Percentiles rank a stretch among this genome's conserved stretches.
Evolutionary conservation across 306 rosid genomes (phyloP).

Genomic region (Ammopiptanthus mongolicus): DNA sequence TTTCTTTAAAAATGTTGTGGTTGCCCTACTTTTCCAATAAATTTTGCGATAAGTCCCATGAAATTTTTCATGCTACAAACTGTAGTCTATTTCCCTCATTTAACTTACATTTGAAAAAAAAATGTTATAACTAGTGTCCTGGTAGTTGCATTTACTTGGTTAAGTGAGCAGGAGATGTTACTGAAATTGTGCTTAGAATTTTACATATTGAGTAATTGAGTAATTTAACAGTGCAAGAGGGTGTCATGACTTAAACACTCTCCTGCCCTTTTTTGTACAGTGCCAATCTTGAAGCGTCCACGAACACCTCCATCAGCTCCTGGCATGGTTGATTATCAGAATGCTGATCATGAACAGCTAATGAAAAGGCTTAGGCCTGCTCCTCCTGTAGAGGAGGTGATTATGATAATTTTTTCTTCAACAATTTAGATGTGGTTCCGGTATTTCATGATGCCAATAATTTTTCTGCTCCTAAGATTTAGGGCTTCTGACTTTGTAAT

Average conservation of each 20-base stretch:
- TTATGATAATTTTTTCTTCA: constrained; percentile 7
- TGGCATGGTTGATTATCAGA: constrained; percentile 68
- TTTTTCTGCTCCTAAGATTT: constrained; percentile 2
- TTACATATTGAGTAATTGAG: constrained; percentile 7
- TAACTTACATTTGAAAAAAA: not conserved
- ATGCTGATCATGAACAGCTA: constrained; percentile 67
- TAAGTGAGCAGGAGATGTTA: not conserved
- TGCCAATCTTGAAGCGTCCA: constrained; percentile 68
- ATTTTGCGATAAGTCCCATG: not conserved
- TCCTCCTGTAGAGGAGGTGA: constrained; percentile 75
- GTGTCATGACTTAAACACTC: constrained; percentile 4
- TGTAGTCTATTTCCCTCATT: not conserved
- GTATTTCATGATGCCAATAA: not conserved
- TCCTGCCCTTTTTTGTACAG: constrained; percentile 33
- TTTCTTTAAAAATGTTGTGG: not conserved
- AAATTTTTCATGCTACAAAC: not conserved
- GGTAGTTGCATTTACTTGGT: constrained; percentile 12
- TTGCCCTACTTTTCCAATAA: not conserved
- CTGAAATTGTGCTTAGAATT: constrained; percentile 7
- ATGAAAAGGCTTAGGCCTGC: constrained; percentile 64
- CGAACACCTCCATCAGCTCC: constrained; percentile 65
- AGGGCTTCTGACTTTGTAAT: not conserved
- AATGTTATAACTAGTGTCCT: not conserved
- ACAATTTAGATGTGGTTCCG: constrained; percentile 4
- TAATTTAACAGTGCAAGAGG: not conserved